A percentile compares a stretch with the other conserved stretches of the same genome.
phyloP scores from a whole-genome alignment of 164 flowering plant genomes.

The Litsea cubeba region DNA sequence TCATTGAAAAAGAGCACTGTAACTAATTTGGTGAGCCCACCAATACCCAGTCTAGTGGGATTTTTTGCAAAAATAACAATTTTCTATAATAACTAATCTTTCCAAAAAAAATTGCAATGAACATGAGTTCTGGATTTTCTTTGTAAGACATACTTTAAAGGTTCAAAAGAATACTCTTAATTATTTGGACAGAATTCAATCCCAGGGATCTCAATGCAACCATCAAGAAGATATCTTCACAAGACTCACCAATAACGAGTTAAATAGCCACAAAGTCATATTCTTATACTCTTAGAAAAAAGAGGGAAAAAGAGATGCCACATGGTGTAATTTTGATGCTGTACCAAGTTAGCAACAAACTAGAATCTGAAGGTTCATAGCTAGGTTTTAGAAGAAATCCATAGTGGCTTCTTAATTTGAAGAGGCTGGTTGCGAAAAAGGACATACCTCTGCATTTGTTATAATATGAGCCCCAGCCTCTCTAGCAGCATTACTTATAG shows the following conservation, averaged over 20 bases:
- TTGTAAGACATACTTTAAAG: no score
- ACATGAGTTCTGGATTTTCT: no score
- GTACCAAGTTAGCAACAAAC: not conserved
- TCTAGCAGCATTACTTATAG: conserved; percentile 69
- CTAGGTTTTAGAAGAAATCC: not conserved
- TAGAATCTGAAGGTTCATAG: not conserved
- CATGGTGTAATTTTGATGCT: not conserved
- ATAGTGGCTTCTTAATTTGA: not conserved
- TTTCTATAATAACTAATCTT: no score
- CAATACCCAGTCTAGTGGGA: no score
- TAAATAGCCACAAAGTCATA: not conserved
- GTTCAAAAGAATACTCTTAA: no score
- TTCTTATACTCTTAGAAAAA: not conserved
- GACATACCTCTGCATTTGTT: conserved; percentile 69
- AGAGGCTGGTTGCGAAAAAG: not conserved
- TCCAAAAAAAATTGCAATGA: no score
- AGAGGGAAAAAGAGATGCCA: not conserved
- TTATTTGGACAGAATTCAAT: no score
- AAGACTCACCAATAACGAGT: not conserved
- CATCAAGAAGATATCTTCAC: not conserved
- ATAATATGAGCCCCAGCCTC: conserved; percentile 85
- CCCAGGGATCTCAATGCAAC: not conserved
- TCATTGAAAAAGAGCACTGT: no score
- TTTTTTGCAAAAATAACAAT: no score
- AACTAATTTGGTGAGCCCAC: no score